Evolutionary conservation across 768 basidiomycete species (phyloP).

Genomic region (Clitopilus hobsonii): DNA sequence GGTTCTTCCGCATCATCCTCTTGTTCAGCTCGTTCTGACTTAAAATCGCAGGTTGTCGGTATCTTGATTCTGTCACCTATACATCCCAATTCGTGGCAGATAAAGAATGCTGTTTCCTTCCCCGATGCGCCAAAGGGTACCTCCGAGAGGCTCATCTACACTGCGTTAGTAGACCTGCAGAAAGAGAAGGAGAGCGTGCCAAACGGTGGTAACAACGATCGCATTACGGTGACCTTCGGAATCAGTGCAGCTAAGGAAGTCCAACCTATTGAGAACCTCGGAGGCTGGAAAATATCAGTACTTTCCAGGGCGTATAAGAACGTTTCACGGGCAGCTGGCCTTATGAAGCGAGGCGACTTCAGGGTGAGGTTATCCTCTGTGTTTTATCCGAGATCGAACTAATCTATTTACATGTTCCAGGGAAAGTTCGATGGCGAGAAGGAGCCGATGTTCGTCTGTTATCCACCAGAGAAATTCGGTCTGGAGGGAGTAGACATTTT

Average conservation of each 20-base stretch:
- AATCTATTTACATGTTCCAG: conserved; percentile 17
- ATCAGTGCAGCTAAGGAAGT: conserved; percentile 40
- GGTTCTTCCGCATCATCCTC: not conserved
- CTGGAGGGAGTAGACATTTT: conserved; percentile 39
- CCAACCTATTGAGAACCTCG: conserved; percentile 35
- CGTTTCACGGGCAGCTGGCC: conserved; percentile 32
- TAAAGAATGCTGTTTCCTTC: conserved; percentile 54
- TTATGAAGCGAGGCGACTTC: conserved; percentile 39
- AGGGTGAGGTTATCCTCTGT: conserved; percentile 24
- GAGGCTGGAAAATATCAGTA: conserved; percentile 41
- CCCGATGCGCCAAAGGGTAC: conserved; percentile 49
- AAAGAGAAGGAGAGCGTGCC: conserved; percentile 20
- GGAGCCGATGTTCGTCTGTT: conserved; percentile 46
- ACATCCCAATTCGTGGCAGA: conserved; percentile 38
- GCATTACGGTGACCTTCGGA: conserved; percentile 40
- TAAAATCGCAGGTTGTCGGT: conserved; percentile 31
- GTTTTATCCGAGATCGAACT: not conserved
- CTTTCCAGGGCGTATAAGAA: conserved; percentile 38
- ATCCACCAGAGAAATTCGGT: conserved; percentile 43
- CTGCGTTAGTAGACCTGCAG: conserved; percentile 37
- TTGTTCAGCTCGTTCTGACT: conserved; percentile 3
- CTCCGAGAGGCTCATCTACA: conserved; percentile 47
- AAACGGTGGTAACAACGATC: conserved; percentile 6
- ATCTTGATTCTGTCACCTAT: conserved; percentile 49
- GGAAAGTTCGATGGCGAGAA: conserved; percentile 40